Conservation (phyloP, 2,329 filamentous ascomycete species). For the Ophidiomyces ophidiicola region DNA sequence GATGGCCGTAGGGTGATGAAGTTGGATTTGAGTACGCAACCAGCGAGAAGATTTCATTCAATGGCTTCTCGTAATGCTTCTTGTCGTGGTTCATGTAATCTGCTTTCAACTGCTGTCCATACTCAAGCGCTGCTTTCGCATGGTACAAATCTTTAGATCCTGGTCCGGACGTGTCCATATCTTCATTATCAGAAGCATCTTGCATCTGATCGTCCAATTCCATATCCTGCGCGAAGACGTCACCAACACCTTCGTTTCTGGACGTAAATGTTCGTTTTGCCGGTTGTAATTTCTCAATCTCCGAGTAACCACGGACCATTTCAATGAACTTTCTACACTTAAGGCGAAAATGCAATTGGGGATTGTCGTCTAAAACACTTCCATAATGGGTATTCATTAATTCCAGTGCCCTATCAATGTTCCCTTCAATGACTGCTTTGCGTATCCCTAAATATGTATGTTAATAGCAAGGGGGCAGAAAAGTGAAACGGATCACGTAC, state of each 20-base stretch:
- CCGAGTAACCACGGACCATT: slow-evolving; percentile 68
- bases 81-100: slow-evolving; percentile 65
- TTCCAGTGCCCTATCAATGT: slow-evolving; percentile 83
- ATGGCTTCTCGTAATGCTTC: slow-evolving; percentile 56
- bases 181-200: slow-evolving; percentile 27
- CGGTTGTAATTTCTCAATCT: slow-evolving; percentile 44
- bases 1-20: slow-evolving; percentile 60
- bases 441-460: slow-evolving; percentile 55
- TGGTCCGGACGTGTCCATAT: slow-evolving; percentile 45
- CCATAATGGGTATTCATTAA: slow-evolving; percentile 69
- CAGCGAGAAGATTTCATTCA: slow-evolving; percentile 76
- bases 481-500: slow-evolving; percentile 42
- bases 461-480: slow-evolving; percentile 3
- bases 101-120: slow-evolving; percentile 63
- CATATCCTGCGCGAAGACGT: slow-evolving; percentile 43
- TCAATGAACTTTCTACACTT: slow-evolving; percentile 89
- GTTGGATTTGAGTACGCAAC: slow-evolving; percentile 76
- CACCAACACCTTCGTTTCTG: slow-evolving; percentile 16
- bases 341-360: slow-evolving; percentile 75
- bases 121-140: slow-evolving; percentile 55
- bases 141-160: slow-evolving; percentile 29
- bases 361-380: slow-evolving; percentile 63
- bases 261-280: slow-evolving; percentile 28
- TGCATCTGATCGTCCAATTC: slow-evolving; percentile 44
- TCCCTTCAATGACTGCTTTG: slow-evolving; percentile 73